Evolutionary conservation across 108 stramenopile species (phyloP), one percentile per base, ranked within the genome.

Genomic region (Schizochytrium sp.): DNA sequence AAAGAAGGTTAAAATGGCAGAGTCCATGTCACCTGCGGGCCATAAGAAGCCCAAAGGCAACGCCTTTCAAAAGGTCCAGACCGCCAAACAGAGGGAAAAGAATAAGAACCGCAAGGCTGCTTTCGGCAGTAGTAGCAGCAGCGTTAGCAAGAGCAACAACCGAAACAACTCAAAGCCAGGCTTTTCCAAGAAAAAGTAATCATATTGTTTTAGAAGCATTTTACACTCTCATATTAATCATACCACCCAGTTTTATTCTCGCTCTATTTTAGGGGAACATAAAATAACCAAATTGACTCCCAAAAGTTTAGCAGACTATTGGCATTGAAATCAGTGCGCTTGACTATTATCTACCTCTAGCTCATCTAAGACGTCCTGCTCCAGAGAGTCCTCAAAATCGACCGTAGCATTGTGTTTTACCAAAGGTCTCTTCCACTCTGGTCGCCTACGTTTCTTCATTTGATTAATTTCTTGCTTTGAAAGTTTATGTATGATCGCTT

Each of bases 1-100:
- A 10, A 83, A 83, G n/a, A 83, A 83, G 47, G 76, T 83, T 5
- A 83, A 83, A 53, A 42, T 7, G 42, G 64, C 64, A 8, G 64
- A 15, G 42, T 7, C 12, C 44, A 44, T 15, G 64, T 38, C 10
- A 38, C 64, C 12, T 44, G 19, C 42, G 3, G 28, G 28, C 28
- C 64, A 1, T 0, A 69, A 69, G 64, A 44, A 44, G 64, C 10
- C 12, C 10, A 7, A 8, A 38, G 64, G 64, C 64, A 69, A 69
- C 2, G 64, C 64, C 12, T 69, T 69, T 3, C 64, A 69, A 38
- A 38, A 44, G 10, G 64, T 69, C 5, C 64, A 69, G 64, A 44
- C 64, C 44, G 64, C 64, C 12, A 38, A 69, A 38, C 64, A 69
- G 28, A 12, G 64, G 28, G 44, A 69, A 44, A 69, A 69, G 64